A percentile compares a stretch with the other conserved stretches of the same genome.
phyloP scores from a whole-genome alignment of 371 early-diverging fungal species.

The Apophysomyces variabilis region DNA sequence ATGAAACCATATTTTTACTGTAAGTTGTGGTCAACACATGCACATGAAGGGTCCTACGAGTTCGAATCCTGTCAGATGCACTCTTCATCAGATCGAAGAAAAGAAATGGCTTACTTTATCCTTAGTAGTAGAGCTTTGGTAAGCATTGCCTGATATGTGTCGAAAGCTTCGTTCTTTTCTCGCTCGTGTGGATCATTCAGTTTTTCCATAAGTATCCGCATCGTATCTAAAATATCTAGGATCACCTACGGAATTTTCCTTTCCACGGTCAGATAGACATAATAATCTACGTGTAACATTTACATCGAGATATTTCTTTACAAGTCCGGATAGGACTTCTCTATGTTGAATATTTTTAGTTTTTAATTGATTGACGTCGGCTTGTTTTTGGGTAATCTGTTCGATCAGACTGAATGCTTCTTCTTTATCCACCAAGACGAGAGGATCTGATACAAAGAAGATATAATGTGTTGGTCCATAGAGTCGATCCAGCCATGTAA shows the following conservation, averaged over 20 bases:
- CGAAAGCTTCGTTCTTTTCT: constrained; percentile 17
- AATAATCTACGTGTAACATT: neutral
- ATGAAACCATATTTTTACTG: constrained; percentile 7
- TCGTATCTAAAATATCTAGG: constrained; percentile 19
- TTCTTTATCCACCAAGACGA: neutral
- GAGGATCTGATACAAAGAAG: neutral
- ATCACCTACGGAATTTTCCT: neutral
- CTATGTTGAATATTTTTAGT: constrained; percentile 1
- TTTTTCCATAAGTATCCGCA: constrained; percentile 15
- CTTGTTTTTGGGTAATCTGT: neutral
- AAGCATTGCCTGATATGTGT: constrained; percentile 19
- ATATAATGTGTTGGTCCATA: neutral
- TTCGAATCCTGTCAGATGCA: neutral
- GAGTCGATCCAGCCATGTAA: no score
- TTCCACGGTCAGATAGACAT: neutral
- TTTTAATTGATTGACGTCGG: neutral
- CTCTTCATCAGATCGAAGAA: neutral
- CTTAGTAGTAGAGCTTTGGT: constrained; percentile 15
- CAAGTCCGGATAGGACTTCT: neutral
- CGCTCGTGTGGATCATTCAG: constrained; percentile 10
- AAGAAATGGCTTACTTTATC: constrained; percentile 18
- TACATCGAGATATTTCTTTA: constrained; percentile 17
- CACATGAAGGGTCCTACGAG: constrained; percentile 16
- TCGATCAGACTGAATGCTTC: neutral
- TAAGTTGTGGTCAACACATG: constrained; percentile 15